A percentile compares a stretch with the other conserved stretches of the same genome.
Conservation (phyloP, 192 early-diverging fungal species). For the Lunasporangiospora selenospora region DNA sequence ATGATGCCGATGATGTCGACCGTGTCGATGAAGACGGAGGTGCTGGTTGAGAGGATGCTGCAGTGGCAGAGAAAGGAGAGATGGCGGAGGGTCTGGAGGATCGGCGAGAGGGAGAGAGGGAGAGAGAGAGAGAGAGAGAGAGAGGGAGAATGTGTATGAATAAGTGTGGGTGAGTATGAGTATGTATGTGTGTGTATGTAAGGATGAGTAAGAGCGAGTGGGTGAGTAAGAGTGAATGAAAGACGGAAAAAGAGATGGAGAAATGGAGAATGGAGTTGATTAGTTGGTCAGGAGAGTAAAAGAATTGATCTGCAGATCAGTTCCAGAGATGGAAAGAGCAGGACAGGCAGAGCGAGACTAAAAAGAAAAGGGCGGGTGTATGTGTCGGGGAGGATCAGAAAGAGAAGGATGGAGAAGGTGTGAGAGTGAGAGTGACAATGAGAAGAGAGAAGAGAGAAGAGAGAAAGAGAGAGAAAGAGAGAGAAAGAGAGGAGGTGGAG, state of each 20-base stretch:
- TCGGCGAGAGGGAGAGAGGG: background rate
- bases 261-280: no score
- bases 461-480: background rate
- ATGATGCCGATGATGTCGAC: no score
- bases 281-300: no score
- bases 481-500: background rate
- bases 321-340: no score
- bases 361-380: no score
- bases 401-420: background rate
- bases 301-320: no score
- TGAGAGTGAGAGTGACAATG: background rate
- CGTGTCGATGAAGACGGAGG: no score
- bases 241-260: background rate
- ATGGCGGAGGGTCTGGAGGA: no score
- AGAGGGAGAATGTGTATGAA: conserved; percentile 1
- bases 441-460: background rate
- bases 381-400: background rate
- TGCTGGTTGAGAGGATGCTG: no score
- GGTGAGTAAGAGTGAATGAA: background rate
- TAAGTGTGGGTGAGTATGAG: background rate
- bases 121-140: background rate
- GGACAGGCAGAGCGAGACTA: no score
- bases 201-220: background rate
- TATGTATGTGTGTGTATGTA: background rate
- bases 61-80: no score